Percentiles rank a stretch among this genome's conserved stretches.
Evolutionary conservation across 106 monocot species (phyloP).

Genomic region (Allium cepa): DNA sequence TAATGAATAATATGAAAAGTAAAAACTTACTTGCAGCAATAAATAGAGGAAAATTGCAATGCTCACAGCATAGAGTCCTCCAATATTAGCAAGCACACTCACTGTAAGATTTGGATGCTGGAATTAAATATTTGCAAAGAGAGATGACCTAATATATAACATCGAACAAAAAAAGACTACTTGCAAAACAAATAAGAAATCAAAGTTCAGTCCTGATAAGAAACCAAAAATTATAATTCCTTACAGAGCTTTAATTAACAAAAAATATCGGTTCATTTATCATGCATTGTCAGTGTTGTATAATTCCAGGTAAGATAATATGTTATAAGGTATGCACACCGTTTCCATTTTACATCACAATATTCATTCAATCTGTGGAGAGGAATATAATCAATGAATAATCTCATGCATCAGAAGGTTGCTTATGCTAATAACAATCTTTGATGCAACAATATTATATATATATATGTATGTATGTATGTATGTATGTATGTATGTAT

Average conservation of each 20-base stretch:
- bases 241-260: neutral
- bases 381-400: no score
- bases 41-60: constrained; percentile 65
- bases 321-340: no score
- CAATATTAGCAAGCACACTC: constrained; percentile 72
- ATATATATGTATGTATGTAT: neutral
- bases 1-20: neutral
- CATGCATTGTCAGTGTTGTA: neutral
- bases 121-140: neutral
- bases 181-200: no score
- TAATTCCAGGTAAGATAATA: no score
- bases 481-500: no score
- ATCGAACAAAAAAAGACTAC: neutral
- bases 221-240: neutral
- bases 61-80: constrained; percentile 80
- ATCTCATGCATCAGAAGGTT: neutral
- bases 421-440: neutral
- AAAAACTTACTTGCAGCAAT: constrained; percentile 58
- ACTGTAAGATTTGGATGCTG: constrained; percentile 41
- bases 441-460: neutral
- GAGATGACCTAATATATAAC: neutral
- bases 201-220: neutral
- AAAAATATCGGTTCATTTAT: neutral
- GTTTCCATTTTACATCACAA: neutral
- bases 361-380: no score